Evolutionary conservation across 2,329 filamentous ascomycete genomes (phyloP).

Genomic region (Apiospora rasikravindrae): DNA sequence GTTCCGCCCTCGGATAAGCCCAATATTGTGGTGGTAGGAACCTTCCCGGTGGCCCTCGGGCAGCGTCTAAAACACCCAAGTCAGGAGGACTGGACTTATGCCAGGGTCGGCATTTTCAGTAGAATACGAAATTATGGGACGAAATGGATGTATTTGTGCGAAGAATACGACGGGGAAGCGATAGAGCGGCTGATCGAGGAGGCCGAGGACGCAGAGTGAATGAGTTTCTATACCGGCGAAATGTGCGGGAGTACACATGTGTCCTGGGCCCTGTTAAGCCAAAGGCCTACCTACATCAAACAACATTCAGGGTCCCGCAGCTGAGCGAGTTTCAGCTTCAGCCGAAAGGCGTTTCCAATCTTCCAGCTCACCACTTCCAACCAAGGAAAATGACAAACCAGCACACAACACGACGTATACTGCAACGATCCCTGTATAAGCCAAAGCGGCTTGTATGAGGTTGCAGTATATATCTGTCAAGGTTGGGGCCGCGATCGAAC

Average conservation of each 20-base stretch:
- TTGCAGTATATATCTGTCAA: not conserved
- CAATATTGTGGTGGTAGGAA: too few species aligned
- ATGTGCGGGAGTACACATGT: not conserved
- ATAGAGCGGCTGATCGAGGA: not conserved
- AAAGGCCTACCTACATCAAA: too few species aligned
- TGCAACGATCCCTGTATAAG: not conserved
- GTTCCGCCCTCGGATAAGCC: too few species aligned
- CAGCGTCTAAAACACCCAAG: not conserved
- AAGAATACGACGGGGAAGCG: not conserved
- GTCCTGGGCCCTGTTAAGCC: too few species aligned
- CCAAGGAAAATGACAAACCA: not conserved
- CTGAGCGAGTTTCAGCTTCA: not conserved
- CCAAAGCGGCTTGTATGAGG: not conserved
- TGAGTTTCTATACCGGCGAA: not conserved
- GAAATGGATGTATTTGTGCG: not conserved
- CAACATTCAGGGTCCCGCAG: not conserved
- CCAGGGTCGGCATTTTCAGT: too few species aligned
- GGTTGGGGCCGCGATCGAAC: not conserved
- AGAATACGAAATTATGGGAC: not conserved
- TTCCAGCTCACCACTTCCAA: not conserved
- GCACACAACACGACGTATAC: not conserved
- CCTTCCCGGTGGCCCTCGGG: not conserved
- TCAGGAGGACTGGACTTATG: too few species aligned
- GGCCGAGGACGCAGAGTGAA: not conserved
- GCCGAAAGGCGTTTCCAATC: not conserved